These are phyloP conservation scores for Candida tibetensis DNA, from an alignment of 805 yeast species.

Conservation along the genomic window DNA sequence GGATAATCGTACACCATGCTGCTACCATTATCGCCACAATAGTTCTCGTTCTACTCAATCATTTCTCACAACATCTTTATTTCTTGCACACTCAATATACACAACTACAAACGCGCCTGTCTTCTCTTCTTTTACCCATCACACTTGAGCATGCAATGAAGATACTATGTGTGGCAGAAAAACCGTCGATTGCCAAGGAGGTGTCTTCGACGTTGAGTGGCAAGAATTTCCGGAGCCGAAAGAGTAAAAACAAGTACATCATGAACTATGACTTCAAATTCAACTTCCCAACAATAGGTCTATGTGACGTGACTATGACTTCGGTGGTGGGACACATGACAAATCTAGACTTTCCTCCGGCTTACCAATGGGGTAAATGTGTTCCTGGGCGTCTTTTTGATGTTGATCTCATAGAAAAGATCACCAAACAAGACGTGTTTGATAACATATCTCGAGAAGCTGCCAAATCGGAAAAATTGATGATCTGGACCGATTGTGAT, in stretches of 20 bases:
- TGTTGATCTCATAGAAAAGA: conserved; percentile 55
- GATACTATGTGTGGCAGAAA: conserved; percentile 94
- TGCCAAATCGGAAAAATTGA: conserved; percentile 54
- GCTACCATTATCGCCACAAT: neutral
- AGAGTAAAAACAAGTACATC: conserved; percentile 57
- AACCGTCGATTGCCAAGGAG: conserved; percentile 89
- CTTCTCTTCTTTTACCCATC: too few relatives aligned
- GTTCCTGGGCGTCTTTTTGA: conserved; percentile 64
- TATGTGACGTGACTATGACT: conserved; percentile 84
- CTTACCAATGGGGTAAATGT: conserved; percentile 64
- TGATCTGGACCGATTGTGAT: conserved; percentile 99
- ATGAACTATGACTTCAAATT: conserved; percentile 77
- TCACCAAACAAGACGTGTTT: conserved; percentile 47
- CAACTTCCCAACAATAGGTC: conserved; percentile 59
- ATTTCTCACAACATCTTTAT: neutral
- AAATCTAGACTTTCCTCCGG: conserved; percentile 59
- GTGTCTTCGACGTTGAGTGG: conserved; percentile 77
- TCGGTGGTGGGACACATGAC: conserved; percentile 86
- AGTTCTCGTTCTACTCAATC: neutral
- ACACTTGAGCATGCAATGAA: conserved; percentile 52
- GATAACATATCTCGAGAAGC: conserved; percentile 69
- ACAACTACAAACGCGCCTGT: too few relatives aligned
- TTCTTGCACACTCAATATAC: neutral
- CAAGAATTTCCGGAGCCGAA: conserved; percentile 50
- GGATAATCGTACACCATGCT: neutral